These are phyloP conservation scores for Dothideomycetes sp. DNA, from an alignment of 2,329 filamentous ascomycete genomes.

Conservation along the genomic window DNA sequence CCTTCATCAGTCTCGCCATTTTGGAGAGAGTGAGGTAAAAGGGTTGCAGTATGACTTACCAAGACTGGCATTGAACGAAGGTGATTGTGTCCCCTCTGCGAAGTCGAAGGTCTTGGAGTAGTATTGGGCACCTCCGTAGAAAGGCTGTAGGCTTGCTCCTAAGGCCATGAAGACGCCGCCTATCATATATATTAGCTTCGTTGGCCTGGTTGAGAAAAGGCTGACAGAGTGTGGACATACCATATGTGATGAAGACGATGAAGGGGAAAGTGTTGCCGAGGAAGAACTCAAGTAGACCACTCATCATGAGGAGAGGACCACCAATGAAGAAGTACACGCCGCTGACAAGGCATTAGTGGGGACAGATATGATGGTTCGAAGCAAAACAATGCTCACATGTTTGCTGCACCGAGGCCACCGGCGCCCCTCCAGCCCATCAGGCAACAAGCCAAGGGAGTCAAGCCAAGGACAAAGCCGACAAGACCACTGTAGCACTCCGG, in stretches of 20 bases:
- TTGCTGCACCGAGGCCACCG: constrained; percentile 40
- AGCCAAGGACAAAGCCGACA: constrained; percentile 43
- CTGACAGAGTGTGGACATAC: too few relatives aligned
- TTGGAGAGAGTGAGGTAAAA: too few relatives aligned
- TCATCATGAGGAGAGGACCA: constrained; percentile 35
- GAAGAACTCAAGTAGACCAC: constrained; percentile 41
- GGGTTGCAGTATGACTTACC: too few relatives aligned
- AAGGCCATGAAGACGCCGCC: constrained; percentile 43
- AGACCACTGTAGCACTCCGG: constrained; percentile 33
- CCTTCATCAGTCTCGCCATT: too few relatives aligned
- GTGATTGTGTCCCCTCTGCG: constrained; percentile 30
- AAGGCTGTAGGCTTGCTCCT: constrained; percentile 35
- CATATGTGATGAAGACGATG: constrained; percentile 42
- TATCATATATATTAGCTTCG: too few relatives aligned
- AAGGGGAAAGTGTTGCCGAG: constrained; percentile 47
- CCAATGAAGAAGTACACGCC: constrained; percentile 39
- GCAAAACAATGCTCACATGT: too few relatives aligned
- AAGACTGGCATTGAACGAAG: constrained; percentile 44
- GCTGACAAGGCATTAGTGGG: too few relatives aligned
- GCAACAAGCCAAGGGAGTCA: constrained; percentile 43
- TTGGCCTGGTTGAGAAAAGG: too few relatives aligned
- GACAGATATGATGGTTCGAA: too few relatives aligned
- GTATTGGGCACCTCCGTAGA: constrained; percentile 38
- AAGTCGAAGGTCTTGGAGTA: constrained; percentile 16
- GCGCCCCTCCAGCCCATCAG: constrained; percentile 51